These are phyloP conservation scores for Bremia lactucae DNA, from an alignment of 352 stramenopile genomes.

Conservation along the genomic window DNA sequence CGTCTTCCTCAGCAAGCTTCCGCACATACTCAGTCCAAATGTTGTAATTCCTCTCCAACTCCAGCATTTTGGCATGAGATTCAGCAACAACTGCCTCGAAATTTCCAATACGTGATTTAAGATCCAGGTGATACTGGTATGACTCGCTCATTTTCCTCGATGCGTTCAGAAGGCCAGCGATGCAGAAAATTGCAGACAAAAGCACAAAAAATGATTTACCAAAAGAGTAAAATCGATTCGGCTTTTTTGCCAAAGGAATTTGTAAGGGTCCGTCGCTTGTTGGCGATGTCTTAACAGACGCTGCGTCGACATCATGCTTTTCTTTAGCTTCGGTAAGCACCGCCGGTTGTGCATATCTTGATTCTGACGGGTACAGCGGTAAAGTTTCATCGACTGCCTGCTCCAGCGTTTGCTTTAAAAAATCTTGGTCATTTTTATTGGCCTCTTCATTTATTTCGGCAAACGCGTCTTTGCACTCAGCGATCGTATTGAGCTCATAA, in stretches of 20 bases:
- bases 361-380: neutral
- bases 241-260: slow-evolving; percentile 1
- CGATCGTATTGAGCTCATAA: neutral
- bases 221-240: slow-evolving; percentile 17
- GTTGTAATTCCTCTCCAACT: slow-evolving; percentile 57
- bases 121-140: slow-evolving; percentile 48
- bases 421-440: neutral
- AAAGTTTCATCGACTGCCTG: neutral
- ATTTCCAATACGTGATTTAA: slow-evolving; percentile 39
- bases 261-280: neutral
- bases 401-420: neutral
- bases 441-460: neutral
- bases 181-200: slow-evolving; percentile 38
- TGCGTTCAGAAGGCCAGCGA: slow-evolving; percentile 38
- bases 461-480: neutral
- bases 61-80: slow-evolving; percentile 48
- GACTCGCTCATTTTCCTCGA: slow-evolving; percentile 41
- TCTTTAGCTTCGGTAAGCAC: neutral
- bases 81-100: slow-evolving; percentile 61
- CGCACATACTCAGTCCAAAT: slow-evolving; percentile 70
- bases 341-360: neutral
- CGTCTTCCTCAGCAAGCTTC: slow-evolving; percentile 56
- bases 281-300: neutral
- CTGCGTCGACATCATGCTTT: neutral
- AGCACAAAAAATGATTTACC: slow-evolving; percentile 26